Evolutionary conservation across 169 alveolate genomes (phyloP).

Genomic region (Plasmodium blacklocki): DNA sequence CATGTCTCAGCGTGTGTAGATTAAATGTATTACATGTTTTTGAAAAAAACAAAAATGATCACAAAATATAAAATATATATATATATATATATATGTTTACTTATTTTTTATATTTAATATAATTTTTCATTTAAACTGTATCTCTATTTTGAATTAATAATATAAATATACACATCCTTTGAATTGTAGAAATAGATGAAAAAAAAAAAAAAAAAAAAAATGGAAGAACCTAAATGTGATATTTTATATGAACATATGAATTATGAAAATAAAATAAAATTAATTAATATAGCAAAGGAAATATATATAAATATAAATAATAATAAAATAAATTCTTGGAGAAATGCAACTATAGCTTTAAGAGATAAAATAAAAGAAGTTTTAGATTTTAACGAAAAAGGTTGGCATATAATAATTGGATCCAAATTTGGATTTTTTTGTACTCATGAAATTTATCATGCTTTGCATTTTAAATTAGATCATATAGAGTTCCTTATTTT

Average conservation of each 20-base stretch:
- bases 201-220: constrained; percentile 5
- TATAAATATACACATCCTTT: no score
- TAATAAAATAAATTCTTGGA: constrained; percentile 75
- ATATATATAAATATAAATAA: constrained; percentile 61
- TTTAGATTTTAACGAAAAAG: constrained; percentile 72
- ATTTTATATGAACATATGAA: constrained; percentile 75
- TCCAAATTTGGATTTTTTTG: constrained; percentile 72
- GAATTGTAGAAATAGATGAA: neutral
- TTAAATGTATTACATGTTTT: no score
- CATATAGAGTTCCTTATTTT: constrained; percentile 66
- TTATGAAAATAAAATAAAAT: constrained; percentile 50
- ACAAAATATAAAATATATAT: no score
- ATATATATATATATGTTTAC: no score
- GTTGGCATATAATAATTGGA: constrained; percentile 75
- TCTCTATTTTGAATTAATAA: no score
- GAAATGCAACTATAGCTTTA: constrained; percentile 70
- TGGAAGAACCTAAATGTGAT: constrained; percentile 75
- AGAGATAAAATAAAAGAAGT: constrained; percentile 68
- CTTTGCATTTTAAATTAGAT: constrained; percentile 73
- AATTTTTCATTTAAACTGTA: no score
- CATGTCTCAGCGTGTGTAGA: no score
- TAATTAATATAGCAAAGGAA: constrained; percentile 65
- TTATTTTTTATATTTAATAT: no score
- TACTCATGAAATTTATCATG: constrained; percentile 72
- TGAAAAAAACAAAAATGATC: no score